Evolutionary conservation across 23 red algal species (phyloP).

Genomic region (Agarophyton chilense): DNA sequence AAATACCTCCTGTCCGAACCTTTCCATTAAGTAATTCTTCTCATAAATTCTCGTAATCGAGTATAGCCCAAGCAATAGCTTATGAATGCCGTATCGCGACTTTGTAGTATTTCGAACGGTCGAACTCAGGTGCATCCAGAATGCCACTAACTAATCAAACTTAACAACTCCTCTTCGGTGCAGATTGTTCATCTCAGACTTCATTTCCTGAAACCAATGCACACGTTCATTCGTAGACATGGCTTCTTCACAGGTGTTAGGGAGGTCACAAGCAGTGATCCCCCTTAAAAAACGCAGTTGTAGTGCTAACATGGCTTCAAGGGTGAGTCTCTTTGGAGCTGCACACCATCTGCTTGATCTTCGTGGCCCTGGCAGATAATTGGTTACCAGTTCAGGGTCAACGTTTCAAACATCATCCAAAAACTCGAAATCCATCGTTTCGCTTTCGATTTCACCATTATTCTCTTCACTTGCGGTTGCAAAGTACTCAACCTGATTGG

Average conservation of each 20-base stretch:
- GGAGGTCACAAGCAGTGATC: background rate
- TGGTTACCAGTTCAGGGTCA: constrained; percentile 3
- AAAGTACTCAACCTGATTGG: background rate
- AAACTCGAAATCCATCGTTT: constrained; percentile 10
- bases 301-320: background rate
- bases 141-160: no score
- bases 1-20: no score
- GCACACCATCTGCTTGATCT: background rate
- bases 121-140: no score
- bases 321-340: background rate
- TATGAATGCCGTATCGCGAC: no score
- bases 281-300: background rate
- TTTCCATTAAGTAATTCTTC: no score
- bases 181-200: constrained; percentile 1
- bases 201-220: constrained; percentile 24
- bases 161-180: background rate
- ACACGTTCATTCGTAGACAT: background rate
- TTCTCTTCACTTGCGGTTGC: no score
- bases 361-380: constrained; percentile 17
- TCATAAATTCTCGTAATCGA: no score
- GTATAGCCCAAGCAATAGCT: no score
- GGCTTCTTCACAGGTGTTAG: constrained; percentile 22
- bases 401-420: constrained; percentile 16
- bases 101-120: no score
- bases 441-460: no score